Conservation (phyloP, 345 rosid species). For the Arabidopsis thaliana region DNA sequence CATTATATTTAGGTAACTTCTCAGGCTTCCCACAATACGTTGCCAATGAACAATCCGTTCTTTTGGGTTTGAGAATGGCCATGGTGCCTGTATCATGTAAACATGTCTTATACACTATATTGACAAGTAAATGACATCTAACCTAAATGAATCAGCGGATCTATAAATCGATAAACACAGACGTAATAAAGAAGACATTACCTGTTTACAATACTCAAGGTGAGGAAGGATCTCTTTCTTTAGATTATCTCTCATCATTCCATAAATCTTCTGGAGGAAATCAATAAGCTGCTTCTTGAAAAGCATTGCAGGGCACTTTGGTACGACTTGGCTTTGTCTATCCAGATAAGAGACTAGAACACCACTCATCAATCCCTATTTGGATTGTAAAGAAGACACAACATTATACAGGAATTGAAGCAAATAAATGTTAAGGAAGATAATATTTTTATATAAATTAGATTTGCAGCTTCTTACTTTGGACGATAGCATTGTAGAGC, state of each 20-base stretch:
- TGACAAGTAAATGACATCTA: too few relatives aligned
- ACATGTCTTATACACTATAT: not conserved
- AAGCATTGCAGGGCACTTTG: too few relatives aligned
- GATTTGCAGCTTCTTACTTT: conserved; percentile 52
- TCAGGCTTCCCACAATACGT: conserved; percentile 85
- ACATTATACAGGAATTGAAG: conserved; percentile 2
- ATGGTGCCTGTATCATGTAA: conserved; percentile 76
- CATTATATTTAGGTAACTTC: conserved; percentile 68
- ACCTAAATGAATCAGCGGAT: too few relatives aligned
- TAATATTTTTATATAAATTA: conserved; percentile 24
- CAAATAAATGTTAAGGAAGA: conserved; percentile 17
- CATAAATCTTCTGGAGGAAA: conserved; percentile 97
- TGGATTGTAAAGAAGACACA: conserved; percentile 32
- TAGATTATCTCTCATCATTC: conserved; percentile 94
- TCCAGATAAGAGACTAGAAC: too few relatives aligned
- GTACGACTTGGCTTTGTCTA: too few relatives aligned
- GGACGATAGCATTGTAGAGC: too few relatives aligned
- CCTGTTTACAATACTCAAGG: conserved; percentile 96
- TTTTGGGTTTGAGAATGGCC: conserved; percentile 91
- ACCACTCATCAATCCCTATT: conserved; percentile 54
- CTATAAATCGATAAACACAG: too few relatives aligned
- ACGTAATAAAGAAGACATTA: conserved; percentile 43
- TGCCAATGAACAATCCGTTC: conserved; percentile 96
- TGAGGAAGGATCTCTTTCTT: conserved; percentile 96
- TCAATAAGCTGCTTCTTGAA: conserved; percentile 97